Base-by-base conservation (phyloP, 441 rosid genomes). In the Isatis lusitanica region DNA sequence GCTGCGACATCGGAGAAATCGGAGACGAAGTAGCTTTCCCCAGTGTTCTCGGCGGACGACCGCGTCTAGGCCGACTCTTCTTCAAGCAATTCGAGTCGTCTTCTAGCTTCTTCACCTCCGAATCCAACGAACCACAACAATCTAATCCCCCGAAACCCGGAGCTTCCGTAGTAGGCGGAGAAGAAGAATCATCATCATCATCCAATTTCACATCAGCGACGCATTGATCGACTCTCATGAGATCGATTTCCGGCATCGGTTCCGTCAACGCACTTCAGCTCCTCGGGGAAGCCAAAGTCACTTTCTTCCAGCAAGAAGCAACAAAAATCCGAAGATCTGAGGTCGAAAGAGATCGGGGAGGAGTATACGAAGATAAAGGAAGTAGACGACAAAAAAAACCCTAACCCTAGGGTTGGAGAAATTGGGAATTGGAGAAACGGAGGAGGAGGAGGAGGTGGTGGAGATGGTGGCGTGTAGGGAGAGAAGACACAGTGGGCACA, bases 31-130 rank as follows among this genome's bases (percentile, higher is more conserved):
- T 12, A 36, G 59, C 48, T 68, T 81, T 82, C 66, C 58, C 80
- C 47, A 70, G 76, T 64, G 55, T 71, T 66, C 82, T 85, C 9
- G 96, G 96, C 1, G 97, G 98, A 46, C 99, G 85, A 9, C 97
- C 98, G 0, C 97, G 87, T 79, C 83, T 84, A 43, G 26, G 11
- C 35, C 60, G 33, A 36, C 79, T 18, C 79, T 74, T 77, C 79
- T 60, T 70, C 83, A 78, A 57, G 74, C 66, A 63, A 70, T 63
- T 38, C 11, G 48, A 50, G 38, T 24, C 50, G 73, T 59, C 62
- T 70, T 60, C 68, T 17, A 75, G 64, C 24, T 68, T 79, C 26
- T 66, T 79, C 17, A 67, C 57, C 50, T 46, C 68, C 4, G 12
- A 69, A 71, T 36, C 74, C 26, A 17, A 42, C 12, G 44, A 24